phyloP scores from a whole-genome alignment of 2,329 filamentous ascomycete genomes.

The Colletotrichum musae region DNA sequence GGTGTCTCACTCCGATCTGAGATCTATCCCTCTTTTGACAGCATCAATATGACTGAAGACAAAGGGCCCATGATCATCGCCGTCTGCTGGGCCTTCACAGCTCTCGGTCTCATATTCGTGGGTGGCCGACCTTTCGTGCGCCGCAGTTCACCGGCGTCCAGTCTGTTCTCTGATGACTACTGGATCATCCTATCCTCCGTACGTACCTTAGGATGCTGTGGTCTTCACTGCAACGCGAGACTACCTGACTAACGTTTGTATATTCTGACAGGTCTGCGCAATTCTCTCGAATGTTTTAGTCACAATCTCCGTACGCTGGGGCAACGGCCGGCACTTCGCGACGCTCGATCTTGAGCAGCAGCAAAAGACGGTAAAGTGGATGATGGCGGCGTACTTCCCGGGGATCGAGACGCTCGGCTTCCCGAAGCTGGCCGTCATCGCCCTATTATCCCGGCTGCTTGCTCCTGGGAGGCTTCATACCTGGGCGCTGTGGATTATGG shows the following conservation, averaged over 20 bases:
- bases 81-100: conserved; percentile 42
- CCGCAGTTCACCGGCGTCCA: conserved; percentile 32
- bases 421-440: conserved; percentile 48
- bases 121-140: conserved; percentile 36
- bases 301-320: conserved; percentile 41
- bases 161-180: conserved; percentile 43
- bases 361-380: conserved; percentile 42
- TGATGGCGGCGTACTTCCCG: conserved; percentile 45
- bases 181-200: conserved; percentile 34
- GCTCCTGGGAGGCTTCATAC: conserved; percentile 43
- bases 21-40: background rate
- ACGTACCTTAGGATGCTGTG: background rate
- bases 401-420: conserved; percentile 47
- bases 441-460: conserved; percentile 46
- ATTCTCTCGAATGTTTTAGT: background rate
- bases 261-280: background rate
- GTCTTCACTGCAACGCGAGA: no score
- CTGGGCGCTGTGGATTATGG: conserved; percentile 45
- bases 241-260: background rate
- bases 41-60: conserved; percentile 28
- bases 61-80: conserved; percentile 42
- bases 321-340: conserved; percentile 44
- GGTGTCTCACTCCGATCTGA: background rate
- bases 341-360: conserved; percentile 38
- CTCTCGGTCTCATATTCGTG: conserved; percentile 40